Evolutionary conservation across 164 flowering plant genomes (phyloP), one percentile per base, ranked within the genome.

Genomic region (Cinnamomum chago): DNA sequence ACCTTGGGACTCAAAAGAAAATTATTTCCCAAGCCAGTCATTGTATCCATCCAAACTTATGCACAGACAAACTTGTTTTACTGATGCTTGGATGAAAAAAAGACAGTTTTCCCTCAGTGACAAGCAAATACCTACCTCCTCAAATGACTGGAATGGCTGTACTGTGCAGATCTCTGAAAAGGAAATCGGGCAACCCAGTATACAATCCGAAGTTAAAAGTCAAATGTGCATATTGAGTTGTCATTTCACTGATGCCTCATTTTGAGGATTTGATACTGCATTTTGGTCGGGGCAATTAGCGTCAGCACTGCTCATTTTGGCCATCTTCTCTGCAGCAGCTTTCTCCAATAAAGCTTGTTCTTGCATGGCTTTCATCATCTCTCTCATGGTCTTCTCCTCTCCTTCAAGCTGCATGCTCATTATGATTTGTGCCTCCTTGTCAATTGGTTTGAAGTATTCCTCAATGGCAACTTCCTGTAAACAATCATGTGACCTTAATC

Each of bases 371-470:
- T 76, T 72, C 82, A 87, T 64, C 89, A 89, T 88, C 70, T 83
- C 87, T 68, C 33, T 83, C 92, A 83, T 82, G 33, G 80, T 76
- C 68, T 79, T 83, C 79, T 89, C 91, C 82, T 91, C 92, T 65
- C 85, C 84, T 55, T 88, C 84, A 23, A 90, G 89, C 81, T 90
- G 94, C 78, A 80, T 82, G 75, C 88, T 85, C 90, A 92, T 84
- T 65, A 92, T 58, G 5, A 69, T 58, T 79, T 85, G 88, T 1
- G 90, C 93, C 58, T 90, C 75, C 78, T 87, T 87, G 82, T 91
- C 98, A 60, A 91, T 71, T 52, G 96, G 94, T 78, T 88, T 89
- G 83, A 93, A 93, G 77, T 89, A 84, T 17, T 90, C 89, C 58
- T 88, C 85, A 76, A 93, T 88, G 65, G 90, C 91, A 76, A 86